Conservation (phyloP, 1,284 basidiomycete species). For the Cystobasidiaceae sp. region DNA sequence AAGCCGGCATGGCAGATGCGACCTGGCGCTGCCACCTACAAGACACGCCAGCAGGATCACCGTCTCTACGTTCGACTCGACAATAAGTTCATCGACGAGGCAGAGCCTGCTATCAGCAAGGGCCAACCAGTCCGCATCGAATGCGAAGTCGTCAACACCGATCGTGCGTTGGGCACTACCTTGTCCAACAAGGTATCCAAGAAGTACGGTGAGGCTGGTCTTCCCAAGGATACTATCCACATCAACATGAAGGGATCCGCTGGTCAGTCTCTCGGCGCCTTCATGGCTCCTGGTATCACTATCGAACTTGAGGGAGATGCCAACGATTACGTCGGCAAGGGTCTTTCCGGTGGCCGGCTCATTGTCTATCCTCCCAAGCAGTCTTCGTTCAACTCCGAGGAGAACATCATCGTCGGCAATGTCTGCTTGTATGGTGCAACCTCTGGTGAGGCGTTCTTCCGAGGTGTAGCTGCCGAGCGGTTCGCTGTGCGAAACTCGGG, state of each 20-base stretch:
- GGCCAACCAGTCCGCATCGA: slow-evolving; percentile 90
- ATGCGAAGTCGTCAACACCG: slow-evolving; percentile 90
- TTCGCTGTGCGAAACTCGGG: slow-evolving; percentile 94
- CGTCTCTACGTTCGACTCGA: slow-evolving; percentile 93
- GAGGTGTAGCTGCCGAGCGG: slow-evolving; percentile 88
- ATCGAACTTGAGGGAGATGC: slow-evolving; percentile 93
- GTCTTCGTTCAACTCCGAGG: slow-evolving; percentile 90
- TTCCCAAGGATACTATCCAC: slow-evolving; percentile 91
- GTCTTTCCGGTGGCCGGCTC: slow-evolving; percentile 85
- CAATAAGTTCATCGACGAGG: slow-evolving; percentile 61
- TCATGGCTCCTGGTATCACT: slow-evolving; percentile 92
- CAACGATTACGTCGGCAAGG: slow-evolving; percentile 95
- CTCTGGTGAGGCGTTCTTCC: slow-evolving; percentile 88
- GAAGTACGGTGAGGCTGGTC: slow-evolving; percentile 86
- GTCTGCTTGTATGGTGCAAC: slow-evolving; percentile 93
- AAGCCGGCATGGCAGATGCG: slow-evolving; percentile 97
- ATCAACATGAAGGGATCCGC: slow-evolving; percentile 89
- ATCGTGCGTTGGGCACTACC: slow-evolving; percentile 87
- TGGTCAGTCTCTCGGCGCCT: slow-evolving; percentile 92
- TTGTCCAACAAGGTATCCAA: slow-evolving; percentile 88
- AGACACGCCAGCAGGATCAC: slow-evolving; percentile 86
- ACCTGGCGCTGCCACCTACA: slow-evolving; percentile 85
- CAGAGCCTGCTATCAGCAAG: slow-evolving; percentile 82
- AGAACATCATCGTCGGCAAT: slow-evolving; percentile 87
- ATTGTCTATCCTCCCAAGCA: slow-evolving; percentile 86